Evolutionary conservation across 306 rosid genomes (phyloP).

Genomic region (Ormosia semicastrata): DNA sequence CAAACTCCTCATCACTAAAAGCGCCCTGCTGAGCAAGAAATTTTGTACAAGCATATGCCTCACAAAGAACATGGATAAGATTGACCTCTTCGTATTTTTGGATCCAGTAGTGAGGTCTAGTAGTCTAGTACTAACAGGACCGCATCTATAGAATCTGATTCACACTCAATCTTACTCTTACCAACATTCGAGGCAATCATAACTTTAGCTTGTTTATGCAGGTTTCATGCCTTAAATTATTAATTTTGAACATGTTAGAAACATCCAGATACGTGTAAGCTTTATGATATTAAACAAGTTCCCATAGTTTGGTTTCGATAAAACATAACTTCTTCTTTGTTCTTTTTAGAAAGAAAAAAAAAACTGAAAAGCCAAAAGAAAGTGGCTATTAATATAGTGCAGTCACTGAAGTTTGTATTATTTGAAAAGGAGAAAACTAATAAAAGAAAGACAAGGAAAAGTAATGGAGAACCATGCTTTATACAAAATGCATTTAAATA

Average conservation of each 20-base stretch:
- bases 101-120: too few relatives aligned
- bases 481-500: not conserved
- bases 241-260: not conserved
- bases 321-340: not conserved
- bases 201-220: not conserved
- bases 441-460: not conserved
- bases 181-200: not conserved
- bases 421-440: not conserved
- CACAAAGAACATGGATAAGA: not conserved
- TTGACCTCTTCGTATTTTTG: too few relatives aligned
- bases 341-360: not conserved
- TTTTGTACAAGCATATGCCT: not conserved
- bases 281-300: not conserved
- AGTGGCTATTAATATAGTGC: conserved; percentile 1
- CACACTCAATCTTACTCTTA: not conserved
- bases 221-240: not conserved
- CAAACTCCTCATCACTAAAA: not conserved
- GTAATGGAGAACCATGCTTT: conserved; percentile 13
- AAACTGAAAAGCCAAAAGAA: not conserved
- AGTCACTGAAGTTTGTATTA: not conserved
- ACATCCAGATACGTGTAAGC: not conserved
- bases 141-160: too few relatives aligned
- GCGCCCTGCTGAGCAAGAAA: not conserved
- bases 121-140: too few relatives aligned
- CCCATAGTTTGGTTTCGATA: not conserved